A percentile compares a stretch with the other conserved stretches of the same genome.
Conservation (phyloP, 768 basidiomycete genomes). For the Mycena epipterygia region DNA sequence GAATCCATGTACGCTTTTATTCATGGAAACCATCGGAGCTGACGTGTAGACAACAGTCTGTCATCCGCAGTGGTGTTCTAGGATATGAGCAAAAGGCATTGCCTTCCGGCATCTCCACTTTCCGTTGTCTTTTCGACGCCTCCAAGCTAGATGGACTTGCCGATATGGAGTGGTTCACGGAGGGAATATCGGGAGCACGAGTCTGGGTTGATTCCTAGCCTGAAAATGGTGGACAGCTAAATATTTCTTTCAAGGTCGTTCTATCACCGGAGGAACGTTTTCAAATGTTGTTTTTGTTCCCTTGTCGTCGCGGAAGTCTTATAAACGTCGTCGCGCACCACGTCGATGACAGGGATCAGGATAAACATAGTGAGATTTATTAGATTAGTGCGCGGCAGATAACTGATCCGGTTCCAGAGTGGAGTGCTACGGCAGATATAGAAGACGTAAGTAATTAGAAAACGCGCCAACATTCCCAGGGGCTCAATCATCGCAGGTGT, state of each 20-base stretch:
- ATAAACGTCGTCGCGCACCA: slow-evolving; percentile 31
- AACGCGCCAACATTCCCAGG: too few species aligned
- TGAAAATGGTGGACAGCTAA: neutral
- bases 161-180: slow-evolving; percentile 30
- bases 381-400: neutral
- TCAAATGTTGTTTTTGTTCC: slow-evolving; percentile 7
- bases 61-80: slow-evolving; percentile 21
- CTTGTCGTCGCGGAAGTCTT: slow-evolving; percentile 10
- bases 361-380: slow-evolving; percentile 2
- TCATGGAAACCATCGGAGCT: neutral
- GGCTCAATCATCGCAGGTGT: neutral
- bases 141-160: neutral
- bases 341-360: slow-evolving; percentile 24
- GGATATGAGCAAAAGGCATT: slow-evolving; percentile 25
- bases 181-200: slow-evolving; percentile 11
- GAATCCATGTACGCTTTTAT: slow-evolving; percentile 22
- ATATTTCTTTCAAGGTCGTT: neutral
- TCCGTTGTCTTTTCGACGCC: slow-evolving; percentile 28
- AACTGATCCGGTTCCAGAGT: neutral
- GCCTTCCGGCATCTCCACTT: slow-evolving; percentile 16
- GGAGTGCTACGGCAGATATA: slow-evolving; percentile 14
- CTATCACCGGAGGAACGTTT: slow-evolving; percentile 11
- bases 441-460: slow-evolving; percentile 17
- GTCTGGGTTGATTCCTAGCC: neutral
- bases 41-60: slow-evolving; percentile 1